Evolutionary conservation across 306 rosid genomes (phyloP).

Genomic region (Ormosia semicastrata): DNA sequence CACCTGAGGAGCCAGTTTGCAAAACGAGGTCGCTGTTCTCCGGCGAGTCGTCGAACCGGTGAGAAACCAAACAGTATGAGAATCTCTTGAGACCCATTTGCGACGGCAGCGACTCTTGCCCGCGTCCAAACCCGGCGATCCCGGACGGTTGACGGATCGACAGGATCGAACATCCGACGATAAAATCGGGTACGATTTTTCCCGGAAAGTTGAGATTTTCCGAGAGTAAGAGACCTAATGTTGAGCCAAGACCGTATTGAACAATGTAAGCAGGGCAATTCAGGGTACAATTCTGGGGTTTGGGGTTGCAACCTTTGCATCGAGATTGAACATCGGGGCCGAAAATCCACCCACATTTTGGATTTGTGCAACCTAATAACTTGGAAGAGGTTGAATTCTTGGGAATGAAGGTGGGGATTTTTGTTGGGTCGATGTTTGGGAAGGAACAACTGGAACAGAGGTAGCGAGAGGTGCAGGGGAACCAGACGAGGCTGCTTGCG

Average conservation of each 20-base stretch:
- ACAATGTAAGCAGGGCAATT: constrained; percentile 61
- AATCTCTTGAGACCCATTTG: constrained; percentile 77
- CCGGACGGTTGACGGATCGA: constrained; percentile 78
- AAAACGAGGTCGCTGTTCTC: constrained; percentile 64
- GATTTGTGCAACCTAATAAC: constrained; percentile 64
- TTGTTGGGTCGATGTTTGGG: constrained; percentile 49
- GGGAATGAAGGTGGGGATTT: constrained; percentile 63
- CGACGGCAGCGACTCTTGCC: constrained; percentile 65
- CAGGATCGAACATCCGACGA: constrained; percentile 78
- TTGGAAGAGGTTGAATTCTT: constrained; percentile 57
- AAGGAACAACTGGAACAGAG: constrained; percentile 65
- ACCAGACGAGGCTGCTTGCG: constrained; percentile 88
- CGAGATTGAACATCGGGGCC: constrained; percentile 47
- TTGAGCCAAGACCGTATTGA: constrained; percentile 78
- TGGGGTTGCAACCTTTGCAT: constrained; percentile 43
- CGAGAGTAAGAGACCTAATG: constrained; percentile 58
- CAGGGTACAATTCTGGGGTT: constrained; percentile 39
- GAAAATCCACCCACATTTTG: constrained; percentile 68
- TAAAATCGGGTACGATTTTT: constrained; percentile 38
- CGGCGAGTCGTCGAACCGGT: constrained; percentile 60
- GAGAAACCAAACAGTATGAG: constrained; percentile 75
- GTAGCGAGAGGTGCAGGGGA: constrained; percentile 82
- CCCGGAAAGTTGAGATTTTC: constrained; percentile 60
- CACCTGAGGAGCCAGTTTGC: constrained; percentile 37
- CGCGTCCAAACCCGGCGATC: constrained; percentile 91